Evolutionary conservation across 352 stramenopile genomes (phyloP).

Genomic region (Globisporangium nagaii): DNA sequence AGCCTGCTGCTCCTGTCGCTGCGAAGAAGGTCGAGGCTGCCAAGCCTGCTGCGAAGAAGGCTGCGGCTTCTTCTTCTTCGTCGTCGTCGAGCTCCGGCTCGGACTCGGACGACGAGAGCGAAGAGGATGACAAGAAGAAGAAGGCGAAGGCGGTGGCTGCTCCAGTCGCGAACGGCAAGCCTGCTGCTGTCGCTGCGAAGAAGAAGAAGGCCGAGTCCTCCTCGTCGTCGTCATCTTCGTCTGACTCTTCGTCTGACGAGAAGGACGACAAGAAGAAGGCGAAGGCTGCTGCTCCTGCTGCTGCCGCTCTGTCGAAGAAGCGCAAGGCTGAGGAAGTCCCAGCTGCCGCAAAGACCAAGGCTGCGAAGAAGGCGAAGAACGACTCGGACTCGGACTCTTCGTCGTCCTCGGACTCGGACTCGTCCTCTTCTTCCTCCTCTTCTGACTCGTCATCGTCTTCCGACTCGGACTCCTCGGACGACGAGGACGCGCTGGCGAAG

Average conservation of each 20-base stretch:
- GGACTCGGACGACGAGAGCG: slow-evolving; percentile 45
- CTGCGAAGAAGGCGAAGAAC: slow-evolving; percentile 32
- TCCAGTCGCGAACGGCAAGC: slow-evolving; percentile 15
- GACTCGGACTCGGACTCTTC: slow-evolving; percentile 44
- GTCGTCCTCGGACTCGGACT: slow-evolving; percentile 46
- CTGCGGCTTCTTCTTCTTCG: slow-evolving; percentile 20
- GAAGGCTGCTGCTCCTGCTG: slow-evolving; percentile 20
- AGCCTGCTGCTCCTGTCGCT: slow-evolving; percentile 8
- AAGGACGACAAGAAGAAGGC: slow-evolving; percentile 28
- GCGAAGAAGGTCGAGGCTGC: slow-evolving; percentile 14
- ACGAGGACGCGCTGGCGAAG: slow-evolving; percentile 67
- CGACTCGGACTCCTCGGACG: slow-evolving; percentile 21
- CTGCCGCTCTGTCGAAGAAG: slow-evolving; percentile 29
- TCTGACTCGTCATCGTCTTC: slow-evolving; percentile 42
- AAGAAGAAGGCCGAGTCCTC: slow-evolving; percentile 19
- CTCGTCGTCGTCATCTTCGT: slow-evolving; percentile 29
- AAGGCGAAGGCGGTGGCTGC: slow-evolving; percentile 19
- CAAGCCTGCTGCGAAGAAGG: slow-evolving; percentile 18
- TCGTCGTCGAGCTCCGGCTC: slow-evolving; percentile 35
- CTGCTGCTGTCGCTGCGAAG: slow-evolving; percentile 12
- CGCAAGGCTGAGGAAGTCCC: slow-evolving; percentile 37
- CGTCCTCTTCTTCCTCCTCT: slow-evolving; percentile 22
- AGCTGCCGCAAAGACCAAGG: slow-evolving; percentile 12
- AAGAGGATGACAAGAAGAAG: slow-evolving; percentile 30
- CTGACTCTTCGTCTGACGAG: slow-evolving; percentile 33